phyloP scores from a whole-genome alignment of 768 basidiomycete species.

The Dioszegia crocea region DNA sequence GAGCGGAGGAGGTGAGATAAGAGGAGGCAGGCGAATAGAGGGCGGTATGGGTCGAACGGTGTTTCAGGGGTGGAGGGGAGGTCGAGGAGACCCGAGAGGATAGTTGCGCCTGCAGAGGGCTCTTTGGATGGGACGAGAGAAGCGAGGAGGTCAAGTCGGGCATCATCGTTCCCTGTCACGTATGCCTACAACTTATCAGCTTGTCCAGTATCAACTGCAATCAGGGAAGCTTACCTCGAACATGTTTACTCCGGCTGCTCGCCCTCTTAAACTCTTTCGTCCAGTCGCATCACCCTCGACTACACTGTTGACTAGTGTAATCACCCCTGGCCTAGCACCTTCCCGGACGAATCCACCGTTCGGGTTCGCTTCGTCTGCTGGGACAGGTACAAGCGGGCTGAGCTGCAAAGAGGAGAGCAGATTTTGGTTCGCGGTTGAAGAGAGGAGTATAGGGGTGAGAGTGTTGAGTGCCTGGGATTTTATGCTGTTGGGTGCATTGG shows the following conservation, averaged over 20 bases:
- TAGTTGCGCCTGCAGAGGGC: conserved; percentile 48
- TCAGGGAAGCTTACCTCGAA: conserved; percentile 63
- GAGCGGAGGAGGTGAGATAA: conserved; percentile 50
- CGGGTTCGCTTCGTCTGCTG: conserved; percentile 67
- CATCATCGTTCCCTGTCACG: conserved; percentile 51
- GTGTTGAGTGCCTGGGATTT: conserved; percentile 74
- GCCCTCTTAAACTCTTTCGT: conserved; percentile 64
- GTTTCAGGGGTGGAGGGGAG: conserved; percentile 28
- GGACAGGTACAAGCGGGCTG: conserved; percentile 59
- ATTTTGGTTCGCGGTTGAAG: conserved; percentile 64
- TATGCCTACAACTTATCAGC: conserved; percentile 37
- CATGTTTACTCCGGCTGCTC: conserved; percentile 70
- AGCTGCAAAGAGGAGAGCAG: conserved; percentile 71
- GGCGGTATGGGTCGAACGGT: conserved; percentile 48
- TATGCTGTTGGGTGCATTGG: conserved; percentile 82
- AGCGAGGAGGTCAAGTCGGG: conserved; percentile 48
- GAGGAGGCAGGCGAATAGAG: conserved; percentile 49
- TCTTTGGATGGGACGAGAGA: conserved; percentile 41
- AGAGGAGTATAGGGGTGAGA: conserved; percentile 62
- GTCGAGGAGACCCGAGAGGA: conserved; percentile 51
- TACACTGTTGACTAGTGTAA: conserved; percentile 73
- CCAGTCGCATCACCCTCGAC: conserved; percentile 81
- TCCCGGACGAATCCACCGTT: conserved; percentile 58
- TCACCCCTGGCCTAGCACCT: conserved; percentile 72
- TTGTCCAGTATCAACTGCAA: not conserved